Conservation (phyloP, 2,329 filamentous ascomycete species). For the Scedosporium dehoogii region DNA sequence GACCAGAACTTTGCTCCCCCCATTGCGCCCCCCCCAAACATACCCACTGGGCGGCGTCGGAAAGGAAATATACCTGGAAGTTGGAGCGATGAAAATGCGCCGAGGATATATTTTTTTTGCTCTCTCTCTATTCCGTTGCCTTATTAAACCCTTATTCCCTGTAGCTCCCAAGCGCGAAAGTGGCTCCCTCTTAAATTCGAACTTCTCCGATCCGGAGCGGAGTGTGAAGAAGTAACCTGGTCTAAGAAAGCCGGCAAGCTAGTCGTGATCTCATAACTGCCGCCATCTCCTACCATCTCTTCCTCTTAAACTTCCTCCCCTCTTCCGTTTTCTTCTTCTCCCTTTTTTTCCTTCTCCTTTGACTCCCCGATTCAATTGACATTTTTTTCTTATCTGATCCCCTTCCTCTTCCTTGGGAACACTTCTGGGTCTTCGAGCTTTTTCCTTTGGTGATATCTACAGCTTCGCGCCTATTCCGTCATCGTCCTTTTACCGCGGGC, state of each 20-base stretch:
- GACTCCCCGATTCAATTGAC: neutral
- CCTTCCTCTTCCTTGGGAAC: neutral
- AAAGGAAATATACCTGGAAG: neutral
- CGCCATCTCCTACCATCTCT: neutral
- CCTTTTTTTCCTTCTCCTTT: neutral
- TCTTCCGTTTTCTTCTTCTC: slow-evolving; percentile 5
- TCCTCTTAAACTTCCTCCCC: neutral
- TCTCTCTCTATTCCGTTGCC: neutral
- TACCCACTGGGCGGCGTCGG: neutral
- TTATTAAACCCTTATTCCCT: neutral
- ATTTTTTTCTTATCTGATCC: neutral
- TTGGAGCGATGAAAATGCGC: neutral
- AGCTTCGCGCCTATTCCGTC: neutral
- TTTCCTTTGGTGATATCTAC: neutral
- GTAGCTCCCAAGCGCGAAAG: neutral
- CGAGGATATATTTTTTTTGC: neutral
- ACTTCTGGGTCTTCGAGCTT: neutral
- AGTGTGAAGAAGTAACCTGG: neutral
- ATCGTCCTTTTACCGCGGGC: neutral
- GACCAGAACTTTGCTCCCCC: neutral
- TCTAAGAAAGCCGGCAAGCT: neutral
- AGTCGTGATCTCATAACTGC: neutral
- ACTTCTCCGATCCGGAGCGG: neutral
- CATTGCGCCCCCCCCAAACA: neutral
- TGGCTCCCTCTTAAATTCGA: neutral